These are phyloP conservation scores for Kwoniella europaea DNA, from an alignment of 768 basidiomycete genomes.

Conservation along the genomic window DNA sequence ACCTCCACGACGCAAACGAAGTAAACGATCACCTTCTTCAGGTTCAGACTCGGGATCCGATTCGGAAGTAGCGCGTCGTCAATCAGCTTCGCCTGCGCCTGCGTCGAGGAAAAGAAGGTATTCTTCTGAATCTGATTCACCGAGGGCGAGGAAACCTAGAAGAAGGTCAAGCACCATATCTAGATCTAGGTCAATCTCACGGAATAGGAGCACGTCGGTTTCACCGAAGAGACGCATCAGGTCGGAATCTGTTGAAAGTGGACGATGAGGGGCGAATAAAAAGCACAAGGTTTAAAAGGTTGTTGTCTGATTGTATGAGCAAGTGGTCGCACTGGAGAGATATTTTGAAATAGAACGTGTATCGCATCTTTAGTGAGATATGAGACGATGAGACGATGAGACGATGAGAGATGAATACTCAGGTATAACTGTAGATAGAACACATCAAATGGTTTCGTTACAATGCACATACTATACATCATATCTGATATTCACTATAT, in stretches of 20 bases:
- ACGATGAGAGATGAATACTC: too few species aligned
- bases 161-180: constrained; percentile 11
- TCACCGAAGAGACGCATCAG: neutral
- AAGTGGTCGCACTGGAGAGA: neutral
- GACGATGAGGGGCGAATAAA: neutral
- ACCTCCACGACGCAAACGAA: constrained; percentile 19
- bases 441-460: too few species aligned
- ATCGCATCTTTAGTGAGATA: too few species aligned
- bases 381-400: too few species aligned
- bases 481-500: too few species aligned
- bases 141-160: constrained; percentile 3
- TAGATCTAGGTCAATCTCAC: neutral
- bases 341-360: neutral
- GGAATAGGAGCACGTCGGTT: neutral
- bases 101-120: constrained; percentile 1
- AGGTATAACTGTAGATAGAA: too few species aligned
- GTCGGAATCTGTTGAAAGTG: neutral
- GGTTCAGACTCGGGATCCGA: constrained; percentile 8
- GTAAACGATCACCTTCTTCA: constrained; percentile 24
- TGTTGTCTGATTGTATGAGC: too few species aligned
- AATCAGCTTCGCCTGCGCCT: constrained; percentile 22
- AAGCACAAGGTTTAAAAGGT: neutral
- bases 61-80: neutral
- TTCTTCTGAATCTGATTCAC: constrained; percentile 14
- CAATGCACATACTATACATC: too few species aligned